Conservation (phyloP, 2,329 filamentous ascomycete species). For the Penicillium expansum region DNA sequence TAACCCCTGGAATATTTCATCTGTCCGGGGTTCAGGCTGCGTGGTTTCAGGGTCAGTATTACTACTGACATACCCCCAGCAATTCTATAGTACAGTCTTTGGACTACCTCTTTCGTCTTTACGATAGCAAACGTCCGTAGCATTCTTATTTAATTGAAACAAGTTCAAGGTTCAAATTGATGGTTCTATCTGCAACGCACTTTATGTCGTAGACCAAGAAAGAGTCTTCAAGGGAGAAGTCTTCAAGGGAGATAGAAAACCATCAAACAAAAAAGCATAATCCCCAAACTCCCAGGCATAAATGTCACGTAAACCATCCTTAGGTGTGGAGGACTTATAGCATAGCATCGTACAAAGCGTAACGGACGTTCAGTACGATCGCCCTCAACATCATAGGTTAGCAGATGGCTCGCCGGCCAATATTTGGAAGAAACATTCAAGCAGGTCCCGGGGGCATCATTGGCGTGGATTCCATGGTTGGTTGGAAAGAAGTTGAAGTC, state of each 20-base stretch:
- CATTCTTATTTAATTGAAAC: neutral
- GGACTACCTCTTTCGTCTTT: neutral
- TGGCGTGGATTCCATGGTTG: conserved; percentile 2
- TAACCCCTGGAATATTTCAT: neutral
- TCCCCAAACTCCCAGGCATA: conserved; percentile 12
- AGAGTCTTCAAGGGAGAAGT: neutral
- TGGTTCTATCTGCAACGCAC: conserved; percentile 8
- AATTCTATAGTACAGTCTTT: neutral
- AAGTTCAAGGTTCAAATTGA: neutral
- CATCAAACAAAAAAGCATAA: neutral
- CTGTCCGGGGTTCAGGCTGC: neutral
- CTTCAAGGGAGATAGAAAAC: neutral
- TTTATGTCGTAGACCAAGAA: neutral
- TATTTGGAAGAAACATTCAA: neutral
- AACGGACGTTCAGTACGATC: conserved; percentile 12
- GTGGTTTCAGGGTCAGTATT: neutral
- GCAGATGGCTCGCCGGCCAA: neutral
- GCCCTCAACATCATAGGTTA: neutral
- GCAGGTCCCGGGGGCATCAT: neutral
- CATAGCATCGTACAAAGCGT: conserved; percentile 23
- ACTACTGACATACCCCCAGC: neutral
- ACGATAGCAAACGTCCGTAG: neutral
- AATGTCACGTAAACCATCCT: conserved; percentile 4
- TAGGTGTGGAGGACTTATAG: conserved; percentile 9
- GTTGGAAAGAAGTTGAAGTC: conserved; percentile 4